Evolutionary conservation across 192 early-diverging fungal genomes (phyloP).

Genomic region (Podila minutissima): DNA sequence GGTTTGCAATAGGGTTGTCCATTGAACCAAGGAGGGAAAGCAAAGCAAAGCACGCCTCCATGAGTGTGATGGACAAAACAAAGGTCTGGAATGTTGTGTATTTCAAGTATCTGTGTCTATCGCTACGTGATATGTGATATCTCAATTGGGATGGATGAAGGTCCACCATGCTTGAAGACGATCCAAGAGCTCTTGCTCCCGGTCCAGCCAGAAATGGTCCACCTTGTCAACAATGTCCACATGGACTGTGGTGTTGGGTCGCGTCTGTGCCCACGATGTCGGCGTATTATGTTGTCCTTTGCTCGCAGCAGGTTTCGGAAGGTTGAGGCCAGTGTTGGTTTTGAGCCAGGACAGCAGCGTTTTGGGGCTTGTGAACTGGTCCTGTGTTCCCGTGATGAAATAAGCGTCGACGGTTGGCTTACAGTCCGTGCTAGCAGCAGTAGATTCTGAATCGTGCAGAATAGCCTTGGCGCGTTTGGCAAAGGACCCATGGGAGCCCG

Average conservation of each 20-base stretch:
- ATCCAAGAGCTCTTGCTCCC: constrained; percentile 29
- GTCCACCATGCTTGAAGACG: constrained; percentile 35
- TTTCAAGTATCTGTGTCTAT: too few species aligned
- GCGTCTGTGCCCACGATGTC: constrained; percentile 21
- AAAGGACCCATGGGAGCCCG: constrained; percentile 25
- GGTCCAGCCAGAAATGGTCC: constrained; percentile 48
- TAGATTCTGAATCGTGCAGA: constrained; percentile 1
- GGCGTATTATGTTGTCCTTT: background rate
- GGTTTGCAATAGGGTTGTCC: too few species aligned
- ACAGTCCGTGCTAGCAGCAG: background rate
- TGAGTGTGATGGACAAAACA: too few species aligned
- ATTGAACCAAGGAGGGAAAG: too few species aligned
- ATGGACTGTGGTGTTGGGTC: constrained; percentile 34
- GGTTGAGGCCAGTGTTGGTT: constrained; percentile 25
- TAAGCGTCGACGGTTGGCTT: constrained; percentile 20
- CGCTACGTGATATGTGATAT: background rate
- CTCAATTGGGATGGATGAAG: background rate
- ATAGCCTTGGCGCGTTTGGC: constrained; percentile 23
- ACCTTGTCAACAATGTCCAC: constrained; percentile 34
- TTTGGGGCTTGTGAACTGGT: constrained; percentile 43
- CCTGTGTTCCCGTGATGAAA: constrained; percentile 41
- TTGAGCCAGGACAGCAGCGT: constrained; percentile 39
- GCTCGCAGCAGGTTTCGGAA: constrained; percentile 2
- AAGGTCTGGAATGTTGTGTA: too few species aligned
- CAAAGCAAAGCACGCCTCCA: too few species aligned